These are phyloP conservation scores for Bullera alba DNA, from an alignment of 768 basidiomycete genomes.

Conservation along the genomic window DNA sequence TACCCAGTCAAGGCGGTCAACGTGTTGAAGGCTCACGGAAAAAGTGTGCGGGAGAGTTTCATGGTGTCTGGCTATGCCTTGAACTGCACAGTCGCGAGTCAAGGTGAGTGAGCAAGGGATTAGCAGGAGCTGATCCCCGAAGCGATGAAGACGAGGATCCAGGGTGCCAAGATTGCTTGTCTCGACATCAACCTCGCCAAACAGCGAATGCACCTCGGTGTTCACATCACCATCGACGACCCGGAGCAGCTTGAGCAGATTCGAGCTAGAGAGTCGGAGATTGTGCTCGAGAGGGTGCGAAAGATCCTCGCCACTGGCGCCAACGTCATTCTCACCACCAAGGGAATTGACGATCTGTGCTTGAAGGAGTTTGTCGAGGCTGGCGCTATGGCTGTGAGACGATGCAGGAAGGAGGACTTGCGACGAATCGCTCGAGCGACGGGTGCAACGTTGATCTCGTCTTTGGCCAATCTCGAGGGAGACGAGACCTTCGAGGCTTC, in stretches of 20 bases:
- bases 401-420: slow-evolving; percentile 96
- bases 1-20: slow-evolving; percentile 99
- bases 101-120: slow-evolving; percentile 58
- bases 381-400: slow-evolving; percentile 95
- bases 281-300: slow-evolving; percentile 87
- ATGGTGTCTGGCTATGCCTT: slow-evolving; percentile 94
- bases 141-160: slow-evolving; percentile 97
- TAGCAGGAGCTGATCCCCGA: background rate
- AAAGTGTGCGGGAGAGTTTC: slow-evolving; percentile 86
- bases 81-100: slow-evolving; percentile 97
- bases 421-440: slow-evolving; percentile 95
- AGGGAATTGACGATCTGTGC: slow-evolving; percentile 96
- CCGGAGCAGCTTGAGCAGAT: slow-evolving; percentile 95
- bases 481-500: slow-evolving; percentile 94
- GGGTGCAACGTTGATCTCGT: slow-evolving; percentile 85
- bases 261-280: slow-evolving; percentile 87
- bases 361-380: slow-evolving; percentile 98
- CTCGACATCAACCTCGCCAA: slow-evolving; percentile 97
- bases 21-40: slow-evolving; percentile 93
- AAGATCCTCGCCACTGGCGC: slow-evolving; percentile 95
- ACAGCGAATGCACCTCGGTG: slow-evolving; percentile 91
- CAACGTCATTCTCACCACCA: slow-evolving; percentile 93
- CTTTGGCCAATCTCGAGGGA: slow-evolving; percentile 90
- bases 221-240: slow-evolving; percentile 94
- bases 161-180: slow-evolving; percentile 93